Base-by-base conservation (phyloP, 129 eudicot genomes). In the Pulicaria dysenterica region DNA sequence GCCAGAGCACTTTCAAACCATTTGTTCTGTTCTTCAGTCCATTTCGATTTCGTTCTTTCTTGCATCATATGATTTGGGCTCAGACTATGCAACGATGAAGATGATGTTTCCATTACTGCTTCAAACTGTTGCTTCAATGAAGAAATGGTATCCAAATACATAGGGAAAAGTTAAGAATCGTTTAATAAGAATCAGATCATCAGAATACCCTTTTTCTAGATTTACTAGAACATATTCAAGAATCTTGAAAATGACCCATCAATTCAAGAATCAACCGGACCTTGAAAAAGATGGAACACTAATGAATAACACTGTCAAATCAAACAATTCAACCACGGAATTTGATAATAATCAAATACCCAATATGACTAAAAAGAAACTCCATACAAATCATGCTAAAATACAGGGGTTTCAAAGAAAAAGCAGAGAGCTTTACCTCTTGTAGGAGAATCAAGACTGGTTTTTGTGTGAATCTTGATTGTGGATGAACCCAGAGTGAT, bases 11-110 rank as follows among this genome's bases (percentile, higher is more conserved):
- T 82, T 75, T 94, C 98, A 40, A 94, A 94, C 79, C 68, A 73
- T 73, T 94, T 94, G 88, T 94, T 94, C 85, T 94, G 96, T 73
- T 90, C 98, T 75, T 79, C 81, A 2, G 95, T 94, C 98, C 98
- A 94, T 42, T 64, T 50, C 19, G 85, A 85, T 74, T 78, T 80
- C 66, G 68, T 85, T 77, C 67, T 77, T 50, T 71, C 87, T 71
- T 81, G 83, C 83, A 77, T 79, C 71, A 70, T 77, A 81, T 72
- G 74, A 76, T 61, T 76, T 7, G 83, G 72, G 73, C 81, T 78
- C 47, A 75, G 71, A 67, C 67, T 7, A 55, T 54, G 59, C 16
- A 87, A 78, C 58, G 80, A 43, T 51, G 90, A 86, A 81, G 76
- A 80, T 74, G 85, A 49, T 60, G 97, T 83, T 54, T 87, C 91